Evolutionary conservation across 2,329 filamentous ascomycete genomes (phyloP).

Genomic region (Verticillium dahliae): DNA sequence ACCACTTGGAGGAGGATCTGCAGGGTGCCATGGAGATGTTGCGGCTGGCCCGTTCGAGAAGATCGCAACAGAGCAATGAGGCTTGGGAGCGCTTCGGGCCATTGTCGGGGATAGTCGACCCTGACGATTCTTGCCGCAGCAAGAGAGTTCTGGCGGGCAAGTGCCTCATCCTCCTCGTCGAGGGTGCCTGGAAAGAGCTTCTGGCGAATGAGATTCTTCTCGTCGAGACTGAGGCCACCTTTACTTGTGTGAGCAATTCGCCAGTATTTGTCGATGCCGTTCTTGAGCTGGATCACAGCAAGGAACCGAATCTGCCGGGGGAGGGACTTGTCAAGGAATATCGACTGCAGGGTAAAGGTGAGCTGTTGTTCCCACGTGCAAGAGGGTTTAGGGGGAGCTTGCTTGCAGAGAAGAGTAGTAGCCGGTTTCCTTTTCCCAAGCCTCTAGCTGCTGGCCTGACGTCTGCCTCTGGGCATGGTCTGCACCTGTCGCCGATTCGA

Average conservation of each 20-base stretch:
- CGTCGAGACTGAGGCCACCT: conserved; percentile 65
- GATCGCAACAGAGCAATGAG: conserved; percentile 59
- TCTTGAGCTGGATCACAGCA: conserved; percentile 90
- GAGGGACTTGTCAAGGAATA: conserved; percentile 74
- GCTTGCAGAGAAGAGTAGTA: conserved; percentile 68
- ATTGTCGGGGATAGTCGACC: conserved; percentile 83
- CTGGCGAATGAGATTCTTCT: conserved; percentile 71
- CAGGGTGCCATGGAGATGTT: conserved; percentile 66
- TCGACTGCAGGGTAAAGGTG: conserved; percentile 42
- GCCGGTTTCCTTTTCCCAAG: conserved; percentile 61
- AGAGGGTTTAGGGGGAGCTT: conserved; percentile 11
- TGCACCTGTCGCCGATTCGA: conserved; percentile 57
- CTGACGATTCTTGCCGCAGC: conserved; percentile 82
- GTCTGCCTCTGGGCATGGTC: conserved; percentile 59
- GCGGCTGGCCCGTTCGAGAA: conserved; percentile 49
- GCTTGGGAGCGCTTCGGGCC: conserved; percentile 59
- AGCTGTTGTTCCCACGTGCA: background rate
- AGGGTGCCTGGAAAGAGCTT: conserved; percentile 71
- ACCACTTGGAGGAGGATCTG: conserved; percentile 77
- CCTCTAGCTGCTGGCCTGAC: conserved; percentile 61
- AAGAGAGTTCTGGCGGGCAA: conserved; percentile 84
- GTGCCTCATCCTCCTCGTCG: conserved; percentile 64
- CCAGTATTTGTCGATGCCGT: conserved; percentile 95
- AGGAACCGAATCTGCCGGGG: conserved; percentile 78
- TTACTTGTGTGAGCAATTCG: conserved; percentile 48